Conservation (phyloP, 2,329 filamentous ascomycete genomes). For the Aurifilum marmelostoma region DNA sequence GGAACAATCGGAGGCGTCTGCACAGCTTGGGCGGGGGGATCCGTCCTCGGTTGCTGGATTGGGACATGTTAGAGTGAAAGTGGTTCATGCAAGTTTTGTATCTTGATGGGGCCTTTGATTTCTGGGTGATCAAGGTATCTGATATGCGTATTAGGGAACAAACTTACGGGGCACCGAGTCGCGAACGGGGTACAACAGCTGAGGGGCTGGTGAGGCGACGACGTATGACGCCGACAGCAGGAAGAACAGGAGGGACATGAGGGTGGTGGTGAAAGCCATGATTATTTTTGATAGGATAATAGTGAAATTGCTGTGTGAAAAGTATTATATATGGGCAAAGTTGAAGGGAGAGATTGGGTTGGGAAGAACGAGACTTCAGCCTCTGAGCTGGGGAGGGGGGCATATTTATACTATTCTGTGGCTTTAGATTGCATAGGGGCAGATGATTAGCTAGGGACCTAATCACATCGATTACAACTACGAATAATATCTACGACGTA, state of each 20-base stretch:
- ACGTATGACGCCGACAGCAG: not conserved
- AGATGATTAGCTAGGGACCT: not conserved
- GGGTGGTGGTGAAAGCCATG: not conserved
- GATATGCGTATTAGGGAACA: no score
- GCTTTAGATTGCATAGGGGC: not conserved
- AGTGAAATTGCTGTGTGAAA: not conserved
- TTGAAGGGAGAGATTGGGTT: not conserved
- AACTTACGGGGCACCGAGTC: slow-evolving; percentile 17
- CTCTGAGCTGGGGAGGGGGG: not conserved
- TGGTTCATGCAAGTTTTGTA: no score
- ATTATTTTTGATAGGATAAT: not conserved
- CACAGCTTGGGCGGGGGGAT: not conserved
- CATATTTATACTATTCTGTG: not conserved
- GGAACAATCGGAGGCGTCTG: not conserved
- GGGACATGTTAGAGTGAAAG: not conserved
- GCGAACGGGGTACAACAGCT: no score
- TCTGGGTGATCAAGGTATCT: no score
- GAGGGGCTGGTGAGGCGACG: not conserved
- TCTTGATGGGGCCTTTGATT: no score
- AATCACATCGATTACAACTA: no score
- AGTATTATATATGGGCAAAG: not conserved
- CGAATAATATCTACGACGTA: not conserved
- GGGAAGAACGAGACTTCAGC: not conserved
- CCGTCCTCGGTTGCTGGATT: not conserved
- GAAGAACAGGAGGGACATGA: not conserved